Evolutionary conservation across 345 rosid genomes (phyloP).

Genomic region (Populus deltoides): DNA sequence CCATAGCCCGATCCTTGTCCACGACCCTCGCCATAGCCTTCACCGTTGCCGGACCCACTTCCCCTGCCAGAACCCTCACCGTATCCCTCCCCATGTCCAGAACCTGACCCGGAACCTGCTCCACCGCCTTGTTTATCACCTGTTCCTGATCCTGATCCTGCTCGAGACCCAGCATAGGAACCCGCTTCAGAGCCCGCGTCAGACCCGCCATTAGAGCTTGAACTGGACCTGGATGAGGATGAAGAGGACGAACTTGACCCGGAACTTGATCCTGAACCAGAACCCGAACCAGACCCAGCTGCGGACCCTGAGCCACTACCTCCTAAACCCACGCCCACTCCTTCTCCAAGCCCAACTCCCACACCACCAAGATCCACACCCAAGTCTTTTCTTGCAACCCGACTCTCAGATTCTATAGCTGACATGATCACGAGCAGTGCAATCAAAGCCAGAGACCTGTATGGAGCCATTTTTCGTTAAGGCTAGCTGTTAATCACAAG

Average conservation of each 20-base stretch:
- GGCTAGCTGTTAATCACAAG: no score
- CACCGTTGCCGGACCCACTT: conserved; percentile 28
- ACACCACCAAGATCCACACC: conserved; percentile 64
- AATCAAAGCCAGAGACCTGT: conserved; percentile 14
- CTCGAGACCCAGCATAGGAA: conserved; percentile 40
- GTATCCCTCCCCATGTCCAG: conserved; percentile 24
- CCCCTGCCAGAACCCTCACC: conserved; percentile 25
- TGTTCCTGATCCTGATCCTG: conserved; percentile 33
- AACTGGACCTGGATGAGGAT: conserved; percentile 6
- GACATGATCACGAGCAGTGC: conserved; percentile 25
- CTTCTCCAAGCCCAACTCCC: conserved; percentile 44
- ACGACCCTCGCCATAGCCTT: conserved; percentile 27
- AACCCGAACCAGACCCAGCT: conserved; percentile 25
- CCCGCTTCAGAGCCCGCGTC: conserved; percentile 43
- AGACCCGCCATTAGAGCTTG: conserved; percentile 34
- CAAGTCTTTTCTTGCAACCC: conserved; percentile 67
- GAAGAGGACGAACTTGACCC: neutral
- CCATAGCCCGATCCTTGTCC: conserved; percentile 21
- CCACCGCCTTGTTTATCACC: conserved; percentile 18
- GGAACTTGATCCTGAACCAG: conserved; percentile 11
- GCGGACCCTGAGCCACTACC: conserved; percentile 39
- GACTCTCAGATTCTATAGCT: conserved; percentile 40
- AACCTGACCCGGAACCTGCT: conserved; percentile 18
- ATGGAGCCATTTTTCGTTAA: neutral
- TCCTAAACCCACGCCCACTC: conserved; percentile 43